A percentile compares a stretch with the other conserved stretches of the same genome.
Conservation (phyloP, 805 yeast genomes). For the Zygosaccharomyces kombuchaensis region DNA sequence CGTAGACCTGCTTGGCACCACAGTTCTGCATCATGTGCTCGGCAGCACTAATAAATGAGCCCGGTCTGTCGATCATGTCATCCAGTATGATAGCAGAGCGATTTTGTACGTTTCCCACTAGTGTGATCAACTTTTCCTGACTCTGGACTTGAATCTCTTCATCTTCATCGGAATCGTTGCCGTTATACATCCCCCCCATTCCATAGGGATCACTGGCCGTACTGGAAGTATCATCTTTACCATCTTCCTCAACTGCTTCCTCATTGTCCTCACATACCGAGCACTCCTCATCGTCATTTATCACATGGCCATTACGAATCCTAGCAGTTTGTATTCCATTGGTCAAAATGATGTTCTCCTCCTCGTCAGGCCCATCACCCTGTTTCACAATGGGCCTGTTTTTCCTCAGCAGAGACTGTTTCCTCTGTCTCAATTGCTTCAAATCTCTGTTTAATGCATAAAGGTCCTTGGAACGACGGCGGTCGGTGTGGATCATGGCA, state of each 20-base stretch:
- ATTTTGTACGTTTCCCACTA: conserved; percentile 92
- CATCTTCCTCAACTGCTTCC: conserved; percentile 31
- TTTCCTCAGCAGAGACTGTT: conserved; percentile 46
- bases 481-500: conserved; percentile 98
- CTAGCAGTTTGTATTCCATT: conserved; percentile 92
- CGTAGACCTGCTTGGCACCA: conserved; percentile 88
- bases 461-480: conserved; percentile 79
- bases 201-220: conserved; percentile 45
- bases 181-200: conserved; percentile 77
- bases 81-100: conserved; percentile 92
- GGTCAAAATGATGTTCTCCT: conserved; percentile 63
- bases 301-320: conserved; percentile 94
- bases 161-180: conserved; percentile 77
- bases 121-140: conserved; percentile 81
- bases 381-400: conserved; percentile 40
- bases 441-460: conserved; percentile 40
- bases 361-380: conserved; percentile 50
- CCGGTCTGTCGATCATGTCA: conserved; percentile 96
- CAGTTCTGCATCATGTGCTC: conserved; percentile 94
- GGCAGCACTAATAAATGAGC: conserved; percentile 93
- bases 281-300: conserved; percentile 65
- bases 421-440: conserved; percentile 39
- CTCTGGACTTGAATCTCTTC: conserved; percentile 43
- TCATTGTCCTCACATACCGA: conserved; percentile 23
- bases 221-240: conserved; percentile 23